These are phyloP conservation scores for Phytopythium kandeliae DNA, from an alignment of 352 stramenopile genomes.

Conservation along the genomic window DNA sequence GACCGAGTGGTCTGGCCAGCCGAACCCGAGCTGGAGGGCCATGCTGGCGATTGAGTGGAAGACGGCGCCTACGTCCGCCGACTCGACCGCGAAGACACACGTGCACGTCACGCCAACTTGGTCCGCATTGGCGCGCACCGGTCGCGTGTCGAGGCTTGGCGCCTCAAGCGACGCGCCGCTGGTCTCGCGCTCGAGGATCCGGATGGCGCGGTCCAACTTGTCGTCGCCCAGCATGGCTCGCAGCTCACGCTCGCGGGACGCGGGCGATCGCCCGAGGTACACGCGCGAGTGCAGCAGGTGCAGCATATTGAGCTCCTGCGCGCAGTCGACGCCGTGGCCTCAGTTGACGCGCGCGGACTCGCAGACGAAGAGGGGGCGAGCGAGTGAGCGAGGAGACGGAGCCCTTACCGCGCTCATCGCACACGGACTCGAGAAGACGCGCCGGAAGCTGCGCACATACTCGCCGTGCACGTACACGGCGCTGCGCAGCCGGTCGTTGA, in stretches of 20 bases:
- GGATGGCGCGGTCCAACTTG: conserved; percentile 34
- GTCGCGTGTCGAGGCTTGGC: conserved; percentile 26
- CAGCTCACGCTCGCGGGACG: conserved; percentile 24
- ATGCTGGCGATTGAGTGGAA: conserved; percentile 4
- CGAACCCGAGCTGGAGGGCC: not conserved
- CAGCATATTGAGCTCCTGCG: conserved; percentile 29
- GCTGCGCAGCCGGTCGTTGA: conserved; percentile 20
- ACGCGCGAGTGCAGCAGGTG: conserved; percentile 41
- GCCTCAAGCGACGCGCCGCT: conserved; percentile 15
- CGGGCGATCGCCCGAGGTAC: conserved; percentile 19
- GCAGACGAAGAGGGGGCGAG: no score
- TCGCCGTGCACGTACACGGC: conserved; percentile 12
- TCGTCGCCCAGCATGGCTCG: conserved; percentile 18
- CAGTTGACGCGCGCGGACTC: no score
- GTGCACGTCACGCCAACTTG: conserved; percentile 13
- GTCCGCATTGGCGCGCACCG: conserved; percentile 15
- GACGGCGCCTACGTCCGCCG: conserved; percentile 5
- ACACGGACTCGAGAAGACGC: conserved; percentile 17
- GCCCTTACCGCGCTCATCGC: conserved; percentile 8
- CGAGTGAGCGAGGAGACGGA: no score
- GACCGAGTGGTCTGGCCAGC: conserved; percentile 7
- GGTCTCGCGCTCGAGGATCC: conserved; percentile 41
- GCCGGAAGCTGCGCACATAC: conserved; percentile 12
- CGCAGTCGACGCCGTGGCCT: no score
- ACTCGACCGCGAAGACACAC: conserved; percentile 11